Percentiles rank a stretch among this genome's conserved stretches.
Evolutionary conservation across 2,329 filamentous ascomycete genomes (phyloP).

Genomic region (Colletotrichum noveboracense): DNA sequence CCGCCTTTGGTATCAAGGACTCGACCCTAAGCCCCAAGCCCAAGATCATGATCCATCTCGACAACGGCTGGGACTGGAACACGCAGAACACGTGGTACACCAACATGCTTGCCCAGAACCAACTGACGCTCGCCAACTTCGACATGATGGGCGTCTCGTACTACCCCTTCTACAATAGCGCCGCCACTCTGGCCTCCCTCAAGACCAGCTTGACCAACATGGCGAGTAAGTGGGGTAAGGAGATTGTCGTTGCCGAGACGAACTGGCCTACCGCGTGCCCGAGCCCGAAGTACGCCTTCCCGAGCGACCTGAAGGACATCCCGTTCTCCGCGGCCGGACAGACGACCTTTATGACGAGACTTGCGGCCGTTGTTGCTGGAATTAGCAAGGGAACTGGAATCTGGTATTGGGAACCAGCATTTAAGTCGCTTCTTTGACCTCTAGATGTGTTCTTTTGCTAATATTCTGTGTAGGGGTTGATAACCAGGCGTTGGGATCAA

Average conservation of each 20-base stretch:
- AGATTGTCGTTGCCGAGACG: conserved; percentile 72
- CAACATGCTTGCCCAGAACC: conserved; percentile 56
- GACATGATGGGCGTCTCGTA: conserved; percentile 77
- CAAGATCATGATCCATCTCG: conserved; percentile 76
- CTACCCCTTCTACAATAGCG: conserved; percentile 72
- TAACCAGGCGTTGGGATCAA: conserved; percentile 68
- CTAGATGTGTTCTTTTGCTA: too few relatives aligned
- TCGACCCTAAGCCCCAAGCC: conserved; percentile 61
- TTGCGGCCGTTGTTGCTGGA: conserved; percentile 60
- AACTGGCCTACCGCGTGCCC: conserved; percentile 73
- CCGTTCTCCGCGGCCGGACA: conserved; percentile 70
- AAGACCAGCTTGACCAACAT: conserved; percentile 62
- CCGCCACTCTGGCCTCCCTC: conserved; percentile 63
- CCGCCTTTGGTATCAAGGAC: conserved; percentile 68
- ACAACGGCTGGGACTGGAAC: conserved; percentile 76
- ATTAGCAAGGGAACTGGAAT: conserved; percentile 62
- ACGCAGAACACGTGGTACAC: conserved; percentile 72
- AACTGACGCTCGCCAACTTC: conserved; percentile 59
- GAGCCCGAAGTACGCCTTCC: conserved; percentile 62
- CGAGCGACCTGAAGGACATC: conserved; percentile 62
- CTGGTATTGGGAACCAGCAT: conserved; percentile 79
- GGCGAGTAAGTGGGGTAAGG: conserved; percentile 66
- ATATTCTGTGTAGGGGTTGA: conserved; percentile 42
- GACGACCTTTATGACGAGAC: conserved; percentile 61
- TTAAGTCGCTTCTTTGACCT: conserved; percentile 27